phyloP scores from a whole-genome alignment of 2,329 filamentous ascomycete genomes.

The Botrytis squamosa region DNA sequence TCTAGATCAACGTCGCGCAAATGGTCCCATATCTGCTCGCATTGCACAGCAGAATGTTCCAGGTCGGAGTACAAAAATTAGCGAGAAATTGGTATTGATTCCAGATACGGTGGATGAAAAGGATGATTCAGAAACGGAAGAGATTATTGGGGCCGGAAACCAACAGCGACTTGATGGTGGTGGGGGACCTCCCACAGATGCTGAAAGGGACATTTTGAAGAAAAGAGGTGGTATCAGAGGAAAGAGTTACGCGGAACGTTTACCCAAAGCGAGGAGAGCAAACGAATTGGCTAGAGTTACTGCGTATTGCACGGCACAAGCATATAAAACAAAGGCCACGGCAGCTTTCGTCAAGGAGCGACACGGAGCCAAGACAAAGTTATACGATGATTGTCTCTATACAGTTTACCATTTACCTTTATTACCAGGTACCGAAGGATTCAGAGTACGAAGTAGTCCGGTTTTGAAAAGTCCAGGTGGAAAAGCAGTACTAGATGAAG shows the following conservation, averaged over 20 bases:
- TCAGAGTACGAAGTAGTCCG: slow-evolving; percentile 83
- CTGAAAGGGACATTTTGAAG: slow-evolving; percentile 63
- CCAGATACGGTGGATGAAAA: slow-evolving; percentile 71
- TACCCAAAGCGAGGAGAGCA: slow-evolving; percentile 83
- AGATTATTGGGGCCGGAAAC: slow-evolving; percentile 50
- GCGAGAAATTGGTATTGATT: slow-evolving; percentile 92
- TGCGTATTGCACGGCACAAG: slow-evolving; percentile 93
- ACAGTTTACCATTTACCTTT: slow-evolving; percentile 91
- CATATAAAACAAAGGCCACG: slow-evolving; percentile 85
- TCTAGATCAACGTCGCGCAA: slow-evolving; percentile 49
- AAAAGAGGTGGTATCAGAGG: slow-evolving; percentile 62
- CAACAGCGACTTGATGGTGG: slow-evolving; percentile 54
- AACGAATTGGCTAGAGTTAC: slow-evolving; percentile 89
- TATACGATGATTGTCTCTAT: slow-evolving; percentile 97
- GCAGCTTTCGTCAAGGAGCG: slow-evolving; percentile 83
- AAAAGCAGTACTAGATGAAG: slow-evolving; percentile 87
- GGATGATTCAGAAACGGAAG: slow-evolving; percentile 59
- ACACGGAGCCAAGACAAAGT: slow-evolving; percentile 88
- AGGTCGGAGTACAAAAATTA: slow-evolving; percentile 86
- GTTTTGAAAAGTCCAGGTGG: slow-evolving; percentile 91
- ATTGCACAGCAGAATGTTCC: slow-evolving; percentile 59
- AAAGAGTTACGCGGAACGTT: slow-evolving; percentile 90
- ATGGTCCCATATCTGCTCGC: slow-evolving; percentile 44
- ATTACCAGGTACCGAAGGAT: slow-evolving; percentile 81
- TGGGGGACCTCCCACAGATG: slow-evolving; percentile 64